Base-by-base conservation (phyloP, 2,329 filamentous ascomycete genomes). In the Aspergillaceae sp. region DNA sequence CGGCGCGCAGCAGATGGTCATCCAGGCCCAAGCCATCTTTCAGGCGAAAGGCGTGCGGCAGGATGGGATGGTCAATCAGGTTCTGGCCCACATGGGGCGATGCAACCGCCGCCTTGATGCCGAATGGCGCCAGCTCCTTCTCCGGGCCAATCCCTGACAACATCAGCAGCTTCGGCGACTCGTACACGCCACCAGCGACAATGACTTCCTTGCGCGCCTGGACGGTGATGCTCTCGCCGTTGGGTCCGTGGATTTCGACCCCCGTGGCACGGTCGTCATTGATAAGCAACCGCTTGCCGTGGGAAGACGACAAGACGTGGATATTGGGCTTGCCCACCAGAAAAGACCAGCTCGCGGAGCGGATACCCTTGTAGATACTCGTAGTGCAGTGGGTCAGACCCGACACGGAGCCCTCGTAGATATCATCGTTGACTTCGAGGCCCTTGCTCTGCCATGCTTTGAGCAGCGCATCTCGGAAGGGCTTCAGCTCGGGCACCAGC, bases 381-480 rank as follows among this genome's bases (percentile, higher is more conserved):
- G 77, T 73, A 45, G 75, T 65, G 50, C 72, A 74, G 37, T 77
- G 69, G 38, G 66, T 69, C 44, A 83, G 74, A 1, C 74, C 79
- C 5, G 78, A 71, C 29, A 83, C 51, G 43, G 73, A 67, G 4
- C 74, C 2, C 66, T 73, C 7, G 76, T 46, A 78, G 37, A 82
- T 73, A 42, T 81, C 71, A 5, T 79, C 74, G 0, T 69, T 74
- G 1, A 79, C 46, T 0, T 59, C 55, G 36, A 75, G 63, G 5
- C 77, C 78, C 44, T 72, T 77, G 40, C 68, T 73, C 3, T 67
- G 59, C 78, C 77, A 81, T 0, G 77, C 77, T 44, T 73, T 62
- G 8, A 63, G 69, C 5, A 65, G 50, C 1, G 53, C 56, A 28
- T 40, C 5, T 59, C 62, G 61, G 45, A 80, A 80, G 0, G 65